Evolutionary conservation across 2,329 filamentous ascomycete genomes (phyloP).

Genomic region (Conoideocrella luteorostrata): DNA sequence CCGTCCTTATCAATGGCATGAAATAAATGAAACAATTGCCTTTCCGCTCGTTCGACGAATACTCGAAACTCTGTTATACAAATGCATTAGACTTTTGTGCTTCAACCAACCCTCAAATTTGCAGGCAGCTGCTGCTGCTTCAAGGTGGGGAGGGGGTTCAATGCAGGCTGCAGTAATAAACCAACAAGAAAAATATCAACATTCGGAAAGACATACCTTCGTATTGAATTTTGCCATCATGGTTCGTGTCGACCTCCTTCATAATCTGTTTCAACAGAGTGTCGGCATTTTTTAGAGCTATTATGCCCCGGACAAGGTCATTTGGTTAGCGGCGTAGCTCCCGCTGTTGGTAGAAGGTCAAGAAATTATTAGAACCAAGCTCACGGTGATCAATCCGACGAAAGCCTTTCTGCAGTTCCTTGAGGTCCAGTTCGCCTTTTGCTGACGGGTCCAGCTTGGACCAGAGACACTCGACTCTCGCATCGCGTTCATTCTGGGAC

Average conservation of each 20-base stretch:
- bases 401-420: conserved; percentile 77
- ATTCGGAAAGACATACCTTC: conserved; percentile 53
- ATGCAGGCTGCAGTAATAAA: not conserved
- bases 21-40: conserved; percentile 76
- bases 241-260: conserved; percentile 74
- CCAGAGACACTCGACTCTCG: conserved; percentile 81
- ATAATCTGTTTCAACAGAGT: conserved; percentile 75
- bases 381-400: conserved; percentile 86
- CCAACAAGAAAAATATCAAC: too few relatives aligned
- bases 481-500: conserved; percentile 71
- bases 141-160: not conserved
- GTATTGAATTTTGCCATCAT: conserved; percentile 86
- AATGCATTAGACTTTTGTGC: not conserved
- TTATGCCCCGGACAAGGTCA: not conserved
- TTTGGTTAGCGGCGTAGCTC: conserved; percentile 4
- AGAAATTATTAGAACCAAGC: conserved; percentile 14
- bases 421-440: conserved; percentile 75
- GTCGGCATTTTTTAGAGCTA: conserved; percentile 83
- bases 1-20: conserved; percentile 77
- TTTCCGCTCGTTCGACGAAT: conserved; percentile 84
- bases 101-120: not conserved
- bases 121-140: not conserved
- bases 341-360: not conserved
- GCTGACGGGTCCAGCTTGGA: conserved; percentile 68
- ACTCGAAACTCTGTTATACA: conserved; percentile 66